These are phyloP conservation scores for Pythium pyrilobum DNA, from an alignment of 352 stramenopile species.

Conservation along the genomic window DNA sequence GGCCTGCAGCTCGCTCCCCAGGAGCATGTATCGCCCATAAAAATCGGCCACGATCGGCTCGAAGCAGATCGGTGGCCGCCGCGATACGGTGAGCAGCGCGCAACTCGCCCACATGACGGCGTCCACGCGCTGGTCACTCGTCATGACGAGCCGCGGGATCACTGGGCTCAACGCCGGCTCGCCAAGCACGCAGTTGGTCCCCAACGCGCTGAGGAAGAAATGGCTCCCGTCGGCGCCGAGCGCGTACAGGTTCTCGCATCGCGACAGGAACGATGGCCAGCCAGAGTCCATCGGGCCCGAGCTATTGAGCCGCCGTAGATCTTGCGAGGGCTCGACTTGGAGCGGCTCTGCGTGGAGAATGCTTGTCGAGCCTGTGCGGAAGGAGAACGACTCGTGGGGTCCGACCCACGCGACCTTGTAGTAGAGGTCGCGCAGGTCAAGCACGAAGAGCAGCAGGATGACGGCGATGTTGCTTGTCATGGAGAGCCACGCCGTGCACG, in stretches of 20 bases:
- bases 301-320: neutral
- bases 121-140: slow-evolving; percentile 10
- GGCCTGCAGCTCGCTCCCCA: slow-evolving; percentile 1
- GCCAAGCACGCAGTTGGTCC: slow-evolving; percentile 7
- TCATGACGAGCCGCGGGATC: slow-evolving; percentile 5
- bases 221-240: slow-evolving; percentile 2
- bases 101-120: slow-evolving; percentile 10
- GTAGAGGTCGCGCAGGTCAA: slow-evolving; percentile 20
- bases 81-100: neutral
- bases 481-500: slow-evolving; percentile 12
- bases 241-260: slow-evolving; percentile 11
- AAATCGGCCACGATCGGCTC: slow-evolving; percentile 12
- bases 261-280: slow-evolving; percentile 15
- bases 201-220: slow-evolving; percentile 16
- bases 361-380: slow-evolving; percentile 6
- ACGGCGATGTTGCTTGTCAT: slow-evolving; percentile 14
- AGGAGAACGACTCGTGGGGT: slow-evolving; percentile 12
- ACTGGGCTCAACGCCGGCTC: neutral
- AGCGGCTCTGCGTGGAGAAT: slow-evolving; percentile 6
- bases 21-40: slow-evolving; percentile 7
- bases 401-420: slow-evolving; percentile 22
- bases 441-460: slow-evolving; percentile 15
- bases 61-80: slow-evolving; percentile 9
- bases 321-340: neutral
- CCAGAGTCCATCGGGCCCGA: slow-evolving; percentile 10